Conservation (phyloP, 495 filamentous ascomycete genomes). For the Elasticomyces elasticus region DNA sequence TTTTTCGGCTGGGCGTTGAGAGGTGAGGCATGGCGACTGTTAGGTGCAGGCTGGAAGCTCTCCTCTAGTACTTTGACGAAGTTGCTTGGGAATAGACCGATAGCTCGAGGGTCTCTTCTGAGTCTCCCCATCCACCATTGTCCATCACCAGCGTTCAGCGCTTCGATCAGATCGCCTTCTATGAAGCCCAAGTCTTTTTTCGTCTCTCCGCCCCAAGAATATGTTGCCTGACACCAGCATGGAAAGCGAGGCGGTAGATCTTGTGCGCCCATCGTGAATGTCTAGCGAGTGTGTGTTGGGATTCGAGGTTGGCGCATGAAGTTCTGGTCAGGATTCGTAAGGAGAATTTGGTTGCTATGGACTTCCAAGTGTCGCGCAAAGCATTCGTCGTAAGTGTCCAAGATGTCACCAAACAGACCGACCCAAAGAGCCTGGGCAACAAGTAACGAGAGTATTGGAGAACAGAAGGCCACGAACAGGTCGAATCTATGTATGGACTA, state of each 20-base stretch:
- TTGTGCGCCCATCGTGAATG: constrained; percentile 11
- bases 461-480: too few relatives aligned
- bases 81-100: constrained; percentile 92
- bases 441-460: too few relatives aligned
- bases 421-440: not conserved
- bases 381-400: not conserved
- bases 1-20: constrained; percentile 41
- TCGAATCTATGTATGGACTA: too few relatives aligned
- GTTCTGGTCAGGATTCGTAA: not conserved
- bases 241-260: constrained; percentile 73
- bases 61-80: constrained; percentile 87
- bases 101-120: constrained; percentile 72
- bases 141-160: constrained; percentile 92
- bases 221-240: constrained; percentile 90
- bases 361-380: not conserved
- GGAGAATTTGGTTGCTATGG: not conserved
- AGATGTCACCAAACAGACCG: not conserved
- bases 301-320: not conserved
- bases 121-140: constrained; percentile 96
- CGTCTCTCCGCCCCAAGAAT: constrained; percentile 96
- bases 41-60: constrained; percentile 58
- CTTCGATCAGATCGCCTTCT: constrained; percentile 96
- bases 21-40: constrained; percentile 67
- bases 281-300: not conserved
- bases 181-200: constrained; percentile 92